These are phyloP conservation scores for Exophiala sideris DNA, from an alignment of 2,329 filamentous ascomycete species.

Conservation along the genomic window DNA sequence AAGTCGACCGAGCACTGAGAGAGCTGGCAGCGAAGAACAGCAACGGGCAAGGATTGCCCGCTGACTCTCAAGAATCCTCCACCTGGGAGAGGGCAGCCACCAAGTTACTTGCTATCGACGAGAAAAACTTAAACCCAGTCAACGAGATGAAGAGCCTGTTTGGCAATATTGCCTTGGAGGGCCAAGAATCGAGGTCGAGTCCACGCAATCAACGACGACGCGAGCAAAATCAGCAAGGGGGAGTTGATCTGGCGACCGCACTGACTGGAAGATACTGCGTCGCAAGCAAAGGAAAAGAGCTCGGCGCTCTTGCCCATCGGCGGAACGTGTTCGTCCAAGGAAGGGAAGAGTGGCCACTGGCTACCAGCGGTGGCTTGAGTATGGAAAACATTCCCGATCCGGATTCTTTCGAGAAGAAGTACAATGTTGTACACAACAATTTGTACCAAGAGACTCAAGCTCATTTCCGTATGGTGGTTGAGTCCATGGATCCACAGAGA, in stretches of 20 bases:
- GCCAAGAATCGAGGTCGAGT: constrained; percentile 51
- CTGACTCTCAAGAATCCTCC: constrained; percentile 27
- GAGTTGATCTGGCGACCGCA: constrained; percentile 52
- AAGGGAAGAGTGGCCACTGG: constrained; percentile 80
- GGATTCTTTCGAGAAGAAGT: constrained; percentile 63
- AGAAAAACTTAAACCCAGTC: constrained; percentile 73
- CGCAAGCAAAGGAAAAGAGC: constrained; percentile 58
- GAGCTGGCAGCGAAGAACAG: constrained; percentile 51
- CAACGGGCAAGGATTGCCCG: constrained; percentile 21
- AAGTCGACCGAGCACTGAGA: constrained; percentile 64
- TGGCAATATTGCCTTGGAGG: constrained; percentile 61
- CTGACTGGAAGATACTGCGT: constrained; percentile 52
- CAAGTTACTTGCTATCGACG: constrained; percentile 60
- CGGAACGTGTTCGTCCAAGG: constrained; percentile 83
- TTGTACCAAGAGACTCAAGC: constrained; percentile 71
- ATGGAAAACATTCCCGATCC: constrained; percentile 68
- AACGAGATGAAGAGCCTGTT: constrained; percentile 87
- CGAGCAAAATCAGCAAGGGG: constrained; percentile 54
- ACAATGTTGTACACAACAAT: constrained; percentile 71
- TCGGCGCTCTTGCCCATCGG: constrained; percentile 68
- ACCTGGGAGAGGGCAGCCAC: constrained; percentile 46
- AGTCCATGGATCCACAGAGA: constrained; percentile 76
- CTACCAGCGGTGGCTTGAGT: constrained; percentile 73
- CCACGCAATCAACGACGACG: constrained; percentile 49
- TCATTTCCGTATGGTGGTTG: constrained; percentile 75